Base-by-base conservation (phyloP, 129 eudicot genomes). In the Deinandra increscens region DNA sequence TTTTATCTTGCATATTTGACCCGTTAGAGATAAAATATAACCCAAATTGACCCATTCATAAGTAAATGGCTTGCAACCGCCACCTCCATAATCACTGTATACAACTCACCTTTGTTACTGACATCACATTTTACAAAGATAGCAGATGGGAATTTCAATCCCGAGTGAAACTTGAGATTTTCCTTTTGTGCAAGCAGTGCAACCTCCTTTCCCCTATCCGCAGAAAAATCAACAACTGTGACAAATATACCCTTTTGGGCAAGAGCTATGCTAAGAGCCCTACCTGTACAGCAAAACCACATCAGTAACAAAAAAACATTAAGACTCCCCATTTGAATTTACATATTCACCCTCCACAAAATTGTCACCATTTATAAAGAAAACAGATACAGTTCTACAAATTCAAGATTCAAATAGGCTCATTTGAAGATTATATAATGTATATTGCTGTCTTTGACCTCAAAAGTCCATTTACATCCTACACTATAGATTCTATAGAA, bases 201-300 rank as follows among this genome's bases (percentile, higher is more conserved):
- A 62, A 74, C 87, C 76, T 92, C 83, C 58, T 81, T 83, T 29
- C 96, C 98, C 55, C 68, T 79, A 11, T 86, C 85, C 48, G 84
- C 85, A 3, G 91, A 86, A 62, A 72, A 84, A 74, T 92, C 98
- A 64, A 92, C 77, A 26, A 92, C 37, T 0, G 98, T 88, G 60
- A 92, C 82, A 78, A 86, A 88, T 46, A 92, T 48, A 48, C 98
- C 98, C 82, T 85, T 92, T 78, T 83, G 75, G 20, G 94, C 96
- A 66, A 92, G 91, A 42, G 95, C 98, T 58, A 92, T 45, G 55
- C 85, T 66, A 15, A 92, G 78, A 14, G 96, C 91, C 68, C 77
- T 84, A 71, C 96, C 96, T 88, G 49, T 53, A 36, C 14, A 59
- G 9, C 11, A 39, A 58, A 60, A 42, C 11, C 67, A 53, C 68